Conservation (phyloP, 2,329 filamentous ascomycete species). For the Cercospora nicotianae region DNA sequence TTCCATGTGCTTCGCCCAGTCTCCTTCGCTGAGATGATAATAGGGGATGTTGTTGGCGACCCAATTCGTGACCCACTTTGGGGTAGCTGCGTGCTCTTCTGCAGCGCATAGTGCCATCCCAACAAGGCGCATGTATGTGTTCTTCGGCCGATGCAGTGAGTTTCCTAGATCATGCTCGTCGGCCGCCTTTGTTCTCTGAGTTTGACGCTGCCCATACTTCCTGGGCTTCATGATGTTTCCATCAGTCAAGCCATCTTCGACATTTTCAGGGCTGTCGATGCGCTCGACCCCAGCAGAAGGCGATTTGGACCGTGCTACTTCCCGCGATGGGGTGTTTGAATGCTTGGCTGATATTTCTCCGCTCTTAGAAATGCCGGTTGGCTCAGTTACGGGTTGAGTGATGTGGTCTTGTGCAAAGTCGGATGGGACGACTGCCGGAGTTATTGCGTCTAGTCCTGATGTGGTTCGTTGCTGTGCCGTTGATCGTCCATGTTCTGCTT, state of each 20-base stretch:
- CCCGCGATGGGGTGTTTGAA: not conserved
- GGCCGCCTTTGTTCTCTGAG: not conserved
- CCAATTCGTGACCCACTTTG: constrained; percentile 31
- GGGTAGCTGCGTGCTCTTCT: constrained; percentile 26
- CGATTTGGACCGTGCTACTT: not conserved
- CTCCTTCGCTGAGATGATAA: constrained; percentile 22
- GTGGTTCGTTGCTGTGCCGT: not conserved
- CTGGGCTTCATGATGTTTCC: not conserved
- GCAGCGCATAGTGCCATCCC: constrained; percentile 36
- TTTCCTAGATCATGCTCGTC: constrained; percentile 26
- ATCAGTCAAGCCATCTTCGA: not conserved
- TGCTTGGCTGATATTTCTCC: not conserved
- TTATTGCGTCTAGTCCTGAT: not conserved
- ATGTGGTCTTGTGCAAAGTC: not conserved
- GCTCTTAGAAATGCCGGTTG: not conserved
- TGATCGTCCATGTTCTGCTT: not conserved
- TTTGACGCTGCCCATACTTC: not conserved
- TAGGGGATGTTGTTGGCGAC: constrained; percentile 33
- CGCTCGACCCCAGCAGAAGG: not conserved
- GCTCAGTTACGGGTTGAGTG: not conserved
- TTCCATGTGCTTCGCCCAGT: constrained; percentile 23
- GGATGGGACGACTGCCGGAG: not conserved
- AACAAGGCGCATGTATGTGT: constrained; percentile 29
- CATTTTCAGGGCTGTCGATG: too few species aligned
- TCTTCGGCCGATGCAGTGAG: constrained; percentile 25